Evolutionary conservation across 2,329 filamentous ascomycete genomes (phyloP), one percentile per base, ranked within the genome.

Genomic region (Clarireedia homoeocarpa): DNA sequence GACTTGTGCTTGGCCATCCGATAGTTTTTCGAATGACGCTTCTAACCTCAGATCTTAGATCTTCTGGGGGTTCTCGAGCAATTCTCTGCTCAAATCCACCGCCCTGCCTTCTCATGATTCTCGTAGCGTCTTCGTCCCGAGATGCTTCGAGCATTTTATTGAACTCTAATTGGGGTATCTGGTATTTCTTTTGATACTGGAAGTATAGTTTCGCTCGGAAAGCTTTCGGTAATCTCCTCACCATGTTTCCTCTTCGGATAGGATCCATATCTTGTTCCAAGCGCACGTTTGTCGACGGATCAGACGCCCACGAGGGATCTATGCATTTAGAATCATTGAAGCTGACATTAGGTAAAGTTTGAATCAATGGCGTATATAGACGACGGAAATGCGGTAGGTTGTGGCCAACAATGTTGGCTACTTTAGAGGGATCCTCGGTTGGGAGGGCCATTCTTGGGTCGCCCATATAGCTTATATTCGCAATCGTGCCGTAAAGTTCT

Each of bases 371-470:
- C 10, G 88, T 85, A 70, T 99, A 99, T 0, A 99, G 80, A 4
- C 89, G 84, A 36, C 94, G 84, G 77, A 99, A 99, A 69, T 96
- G 91, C 39, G 87, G 76, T 68, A 96, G 83, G 71, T 99, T 96
- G 67, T 95, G 85, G 48, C 84, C 84, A 30, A 99, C 94, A 64
- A 99, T 99, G 71, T 97, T 97, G 65, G 82, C 80, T 20, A 99
- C 90, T 72, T 99, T 99, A 67, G 84, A 84, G 34, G 89, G 91
- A 68, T 97, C 89, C 71, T 99, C 94, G 1, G 89, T 89, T 2
- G 89, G 87, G 44, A 96, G 79, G 1, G 84, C 77, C 94, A 99
- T 99, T 61, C 94, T 88, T n/a, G 91, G 90, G 68, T 99, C 94
- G 36, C 94, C 94, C 63, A 95, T 83, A 71, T 99, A 99, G 67